Base-by-base conservation (phyloP, 1,139 yeast genomes). In the Geotrichum europaeum region DNA sequence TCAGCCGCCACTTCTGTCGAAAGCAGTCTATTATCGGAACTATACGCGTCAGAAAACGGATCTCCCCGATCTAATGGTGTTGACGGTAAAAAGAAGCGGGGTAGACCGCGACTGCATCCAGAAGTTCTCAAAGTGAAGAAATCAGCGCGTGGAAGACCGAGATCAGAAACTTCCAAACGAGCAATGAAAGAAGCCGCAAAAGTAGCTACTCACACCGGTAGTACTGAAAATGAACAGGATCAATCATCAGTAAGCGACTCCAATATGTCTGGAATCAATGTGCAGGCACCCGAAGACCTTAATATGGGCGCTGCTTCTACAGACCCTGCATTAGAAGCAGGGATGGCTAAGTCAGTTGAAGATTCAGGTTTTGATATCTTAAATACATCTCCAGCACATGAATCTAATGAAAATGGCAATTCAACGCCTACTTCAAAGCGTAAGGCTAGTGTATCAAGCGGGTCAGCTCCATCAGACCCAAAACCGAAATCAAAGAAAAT, bases 91-190 rank as follows among this genome's bases (percentile, higher is more conserved):
- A 55, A 55, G 34, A 58, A 58, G 49, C 51, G 61, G 5, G 61
- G 61, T 28, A 58, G 61, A 10, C 59, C 59, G 18, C 53, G 59
- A 25, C 47, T 51, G 22, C 56, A 51, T 40, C 52, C 53, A 5
- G 58, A 55, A 18, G 40, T 22, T 25, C 22, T 30, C 40, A 59
- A 59, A 32, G 50, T 30, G 15, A 55, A 55, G 52, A 36, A 51
- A n/a, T 22, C 56, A 13, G 32, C 52, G 5, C 56, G 62, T 4
- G 62, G 62, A 10, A 50, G 62, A 24, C 62, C 62, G 47, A 51
- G 62, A n/a, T 59, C 62, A 7, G 62, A 59, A 13, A 59, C 62
- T 12, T 59, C 62, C 15, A 56, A 55, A 25, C 53, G 62, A 15
- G 62, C 62, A 6, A 9, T 53, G 10, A 55, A 56, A 49, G 62